Evolutionary conservation across 441 rosid genomes (phyloP).

Genomic region (Pelargonium fulgidum): DNA sequence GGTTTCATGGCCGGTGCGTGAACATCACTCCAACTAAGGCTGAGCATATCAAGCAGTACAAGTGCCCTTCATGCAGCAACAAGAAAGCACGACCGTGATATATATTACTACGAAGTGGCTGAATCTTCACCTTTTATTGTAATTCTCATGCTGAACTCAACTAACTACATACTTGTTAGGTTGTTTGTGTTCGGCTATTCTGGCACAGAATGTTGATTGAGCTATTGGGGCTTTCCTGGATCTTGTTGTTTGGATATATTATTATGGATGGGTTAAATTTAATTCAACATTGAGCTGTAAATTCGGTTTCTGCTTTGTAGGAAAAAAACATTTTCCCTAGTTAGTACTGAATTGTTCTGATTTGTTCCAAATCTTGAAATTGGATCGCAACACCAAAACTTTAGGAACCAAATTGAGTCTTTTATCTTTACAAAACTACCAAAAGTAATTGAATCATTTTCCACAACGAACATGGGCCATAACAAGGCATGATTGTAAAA

Average conservation of each 20-base stretch:
- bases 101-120: background rate
- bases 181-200: background rate
- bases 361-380: too few relatives aligned
- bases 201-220: background rate
- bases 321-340: too few relatives aligned
- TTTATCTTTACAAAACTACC: too few relatives aligned
- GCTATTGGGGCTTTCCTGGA: background rate
- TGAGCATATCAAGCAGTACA: slow-evolving; percentile 91
- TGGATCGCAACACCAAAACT: background rate
- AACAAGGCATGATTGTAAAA: background rate
- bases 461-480: too few relatives aligned
- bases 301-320: too few relatives aligned
- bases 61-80: slow-evolving; percentile 72
- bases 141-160: background rate
- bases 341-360: too few relatives aligned
- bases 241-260: background rate
- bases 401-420: background rate
- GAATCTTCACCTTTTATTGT: background rate
- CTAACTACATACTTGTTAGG: background rate
- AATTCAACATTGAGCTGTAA: too few relatives aligned
- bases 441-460: too few relatives aligned
- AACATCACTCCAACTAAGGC: slow-evolving; percentile 97
- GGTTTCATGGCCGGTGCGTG: slow-evolving; percentile 95
- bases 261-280: background rate
- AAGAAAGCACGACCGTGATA: slow-evolving; percentile 59